These are phyloP conservation scores for Encephalitozoon cuniculi DNA, from an alignment of 371 early-diverging fungal species.

Conservation along the genomic window DNA sequence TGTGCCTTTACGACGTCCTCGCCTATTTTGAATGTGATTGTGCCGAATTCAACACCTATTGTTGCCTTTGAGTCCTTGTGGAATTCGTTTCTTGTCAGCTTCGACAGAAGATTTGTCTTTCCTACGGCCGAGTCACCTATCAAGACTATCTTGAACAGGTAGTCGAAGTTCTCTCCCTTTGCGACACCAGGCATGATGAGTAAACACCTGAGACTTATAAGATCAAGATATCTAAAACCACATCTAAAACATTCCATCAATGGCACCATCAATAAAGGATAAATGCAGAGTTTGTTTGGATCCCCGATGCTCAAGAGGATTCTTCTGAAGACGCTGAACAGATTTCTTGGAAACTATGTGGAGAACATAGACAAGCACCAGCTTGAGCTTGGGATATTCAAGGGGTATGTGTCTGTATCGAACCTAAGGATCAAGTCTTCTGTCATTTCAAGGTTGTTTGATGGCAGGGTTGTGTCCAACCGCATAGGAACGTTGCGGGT, in stretches of 20 bases:
- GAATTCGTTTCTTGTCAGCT: slow-evolving; percentile 92
- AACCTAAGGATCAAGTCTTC: slow-evolving; percentile 1
- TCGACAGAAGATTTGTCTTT: slow-evolving; percentile 91
- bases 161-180: slow-evolving; percentile 61
- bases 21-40: slow-evolving; percentile 85
- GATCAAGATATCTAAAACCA: neutral
- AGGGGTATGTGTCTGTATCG: slow-evolving; percentile 3
- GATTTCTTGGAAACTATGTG: neutral
- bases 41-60: slow-evolving; percentile 96
- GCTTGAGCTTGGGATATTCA: slow-evolving; percentile 15
- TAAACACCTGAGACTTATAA: slow-evolving; percentile 1
- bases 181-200: neutral
- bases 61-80: slow-evolving; percentile 91
- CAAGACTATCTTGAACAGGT: slow-evolving; percentile 76
- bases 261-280: neutral
- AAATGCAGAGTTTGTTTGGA: slow-evolving; percentile 4
- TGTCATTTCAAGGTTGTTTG: neutral
- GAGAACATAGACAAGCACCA: slow-evolving; percentile 18
- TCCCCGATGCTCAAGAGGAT: slow-evolving; percentile 16
- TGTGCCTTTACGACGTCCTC: slow-evolving; percentile 93
- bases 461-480: neutral
- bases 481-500: neutral
- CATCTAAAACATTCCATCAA: neutral
- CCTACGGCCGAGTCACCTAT: slow-evolving; percentile 99
- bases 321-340: neutral